phyloP scores from a whole-genome alignment of 2,329 filamentous ascomycete species.

The Xenosphaeropsis pyriputrescens region DNA sequence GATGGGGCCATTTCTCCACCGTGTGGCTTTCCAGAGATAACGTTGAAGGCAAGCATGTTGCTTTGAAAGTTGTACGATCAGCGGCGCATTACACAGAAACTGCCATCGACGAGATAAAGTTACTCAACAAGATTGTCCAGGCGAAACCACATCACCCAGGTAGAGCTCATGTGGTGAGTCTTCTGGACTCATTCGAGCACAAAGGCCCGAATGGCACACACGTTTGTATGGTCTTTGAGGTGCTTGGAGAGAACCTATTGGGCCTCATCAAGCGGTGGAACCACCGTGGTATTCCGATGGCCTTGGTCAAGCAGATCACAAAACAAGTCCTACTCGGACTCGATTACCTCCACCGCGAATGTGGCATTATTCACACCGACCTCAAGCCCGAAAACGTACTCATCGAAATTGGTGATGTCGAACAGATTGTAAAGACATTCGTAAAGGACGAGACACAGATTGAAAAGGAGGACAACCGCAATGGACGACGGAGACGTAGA shows the following conservation, averaged over 20 bases:
- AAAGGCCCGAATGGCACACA: slow-evolving; percentile 93
- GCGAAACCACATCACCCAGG: slow-evolving; percentile 92
- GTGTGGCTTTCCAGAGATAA: slow-evolving; percentile 81
- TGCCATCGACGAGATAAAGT: slow-evolving; percentile 95
- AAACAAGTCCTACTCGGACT: slow-evolving; percentile 93
- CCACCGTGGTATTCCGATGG: slow-evolving; percentile 90
- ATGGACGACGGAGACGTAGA: slow-evolving; percentile 75
- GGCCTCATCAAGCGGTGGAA: slow-evolving; percentile 98
- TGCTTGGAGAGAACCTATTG: slow-evolving; percentile 85
- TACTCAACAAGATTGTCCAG: slow-evolving; percentile 91
- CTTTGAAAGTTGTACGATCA: slow-evolving; percentile 92
- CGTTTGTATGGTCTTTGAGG: slow-evolving; percentile 99
- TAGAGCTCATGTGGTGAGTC: slow-evolving; percentile 85
- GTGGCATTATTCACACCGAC: slow-evolving; percentile 97
- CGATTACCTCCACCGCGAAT: slow-evolving; percentile 94
- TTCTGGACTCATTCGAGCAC: slow-evolving; percentile 94
- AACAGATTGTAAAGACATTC: slow-evolving; percentile 94
- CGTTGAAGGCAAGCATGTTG: slow-evolving; percentile 80
- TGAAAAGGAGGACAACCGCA: slow-evolving; percentile 81
- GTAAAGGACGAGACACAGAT: slow-evolving; percentile 62
- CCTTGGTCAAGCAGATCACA: slow-evolving; percentile 94
- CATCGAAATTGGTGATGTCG: slow-evolving; percentile 97
- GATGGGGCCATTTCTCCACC: slow-evolving; percentile 98
- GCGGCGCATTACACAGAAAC: slow-evolving; percentile 98
- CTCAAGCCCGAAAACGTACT: slow-evolving; percentile 96